A percentile compares a stretch with the other conserved stretches of the same genome.
phyloP scores from a whole-genome alignment of 2,329 filamentous ascomycete genomes.

The Coleophoma crateriformis region DNA sequence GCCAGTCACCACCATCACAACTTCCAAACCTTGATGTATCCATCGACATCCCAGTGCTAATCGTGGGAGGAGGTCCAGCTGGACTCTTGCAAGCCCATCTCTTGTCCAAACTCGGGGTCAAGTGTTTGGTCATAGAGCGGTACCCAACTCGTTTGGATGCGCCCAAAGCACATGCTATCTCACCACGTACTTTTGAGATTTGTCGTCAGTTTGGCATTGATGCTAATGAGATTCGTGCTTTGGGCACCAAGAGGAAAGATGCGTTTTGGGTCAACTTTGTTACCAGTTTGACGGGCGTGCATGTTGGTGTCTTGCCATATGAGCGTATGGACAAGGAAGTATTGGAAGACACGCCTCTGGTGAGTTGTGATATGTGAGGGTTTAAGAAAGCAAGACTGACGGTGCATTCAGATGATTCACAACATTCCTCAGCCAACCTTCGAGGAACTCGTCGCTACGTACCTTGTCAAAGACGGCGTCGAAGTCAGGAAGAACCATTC shows the following conservation, averaged over 20 bases:
- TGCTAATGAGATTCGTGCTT: conserved; percentile 18
- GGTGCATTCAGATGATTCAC: conserved; percentile 30
- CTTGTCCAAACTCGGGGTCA: conserved; percentile 25
- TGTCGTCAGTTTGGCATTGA: conserved; percentile 26
- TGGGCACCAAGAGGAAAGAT: conserved; percentile 26
- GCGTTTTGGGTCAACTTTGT: conserved; percentile 35
- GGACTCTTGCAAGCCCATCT: conserved; percentile 30
- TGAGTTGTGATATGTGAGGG: conserved; percentile 4
- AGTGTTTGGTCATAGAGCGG: conserved; percentile 25
- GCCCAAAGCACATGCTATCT: conserved; percentile 27
- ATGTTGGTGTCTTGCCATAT: conserved; percentile 30
- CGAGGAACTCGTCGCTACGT: conserved; percentile 28
- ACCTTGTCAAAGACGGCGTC: conserved; percentile 22
- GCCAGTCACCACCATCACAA: background rate
- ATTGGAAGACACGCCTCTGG: conserved; percentile 29
- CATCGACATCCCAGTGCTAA: conserved; percentile 27
- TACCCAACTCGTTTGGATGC: conserved; percentile 25
- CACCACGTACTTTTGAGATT: conserved; percentile 24
- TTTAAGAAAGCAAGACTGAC: background rate
- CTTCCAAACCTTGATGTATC: background rate
- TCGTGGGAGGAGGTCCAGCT: conserved; percentile 30
- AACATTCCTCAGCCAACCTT: conserved; percentile 36
- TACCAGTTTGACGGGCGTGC: conserved; percentile 29
- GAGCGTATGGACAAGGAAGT: conserved; percentile 27
- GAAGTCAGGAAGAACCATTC: conserved; percentile 26